phyloP scores from a whole-genome alignment of 805 yeast genomes.

The Barnettozyma vustinii region DNA sequence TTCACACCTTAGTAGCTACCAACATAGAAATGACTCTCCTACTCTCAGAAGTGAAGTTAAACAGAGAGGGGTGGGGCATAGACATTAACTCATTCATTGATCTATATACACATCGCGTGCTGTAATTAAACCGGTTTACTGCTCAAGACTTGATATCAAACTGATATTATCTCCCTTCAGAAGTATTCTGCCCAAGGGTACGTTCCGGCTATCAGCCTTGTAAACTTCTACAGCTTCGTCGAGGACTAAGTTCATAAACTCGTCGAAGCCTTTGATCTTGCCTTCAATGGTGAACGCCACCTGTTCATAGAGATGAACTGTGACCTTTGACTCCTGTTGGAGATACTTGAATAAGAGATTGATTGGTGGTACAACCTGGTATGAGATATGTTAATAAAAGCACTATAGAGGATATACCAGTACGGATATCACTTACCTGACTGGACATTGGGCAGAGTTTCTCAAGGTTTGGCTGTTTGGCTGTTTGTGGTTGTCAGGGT shows the following conservation, averaged over 20 bases:
- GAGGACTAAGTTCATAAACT: slow-evolving; percentile 83
- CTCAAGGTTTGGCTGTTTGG: neutral
- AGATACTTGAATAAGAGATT: slow-evolving; percentile 82
- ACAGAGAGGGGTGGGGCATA: no score
- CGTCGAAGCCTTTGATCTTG: slow-evolving; percentile 87
- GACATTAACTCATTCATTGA: neutral
- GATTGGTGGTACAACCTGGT: slow-evolving; percentile 78
- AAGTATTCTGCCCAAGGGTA: slow-evolving; percentile 65
- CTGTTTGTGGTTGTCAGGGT: neutral
- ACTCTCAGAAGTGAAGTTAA: neutral
- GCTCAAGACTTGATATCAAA: slow-evolving; percentile 41
- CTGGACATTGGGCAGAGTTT: slow-evolving; percentile 17
- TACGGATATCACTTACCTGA: slow-evolving; percentile 2
- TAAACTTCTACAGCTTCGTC: slow-evolving; percentile 62
- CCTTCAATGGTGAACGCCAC: slow-evolving; percentile 74
- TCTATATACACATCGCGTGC: neutral
- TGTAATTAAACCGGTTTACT: neutral
- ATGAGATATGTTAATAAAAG: slow-evolving; percentile 10
- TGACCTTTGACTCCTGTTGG: slow-evolving; percentile 75
- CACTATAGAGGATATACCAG: no score
- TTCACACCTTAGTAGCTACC: neutral
- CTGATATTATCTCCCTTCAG: slow-evolving; percentile 94
- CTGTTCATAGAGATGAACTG: slow-evolving; percentile 89
- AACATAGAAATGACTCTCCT: neutral
- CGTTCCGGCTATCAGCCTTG: slow-evolving; percentile 42